These are phyloP conservation scores for Chytridium lagenaria DNA, from an alignment of 371 early-diverging fungal genomes.

Conservation along the genomic window DNA sequence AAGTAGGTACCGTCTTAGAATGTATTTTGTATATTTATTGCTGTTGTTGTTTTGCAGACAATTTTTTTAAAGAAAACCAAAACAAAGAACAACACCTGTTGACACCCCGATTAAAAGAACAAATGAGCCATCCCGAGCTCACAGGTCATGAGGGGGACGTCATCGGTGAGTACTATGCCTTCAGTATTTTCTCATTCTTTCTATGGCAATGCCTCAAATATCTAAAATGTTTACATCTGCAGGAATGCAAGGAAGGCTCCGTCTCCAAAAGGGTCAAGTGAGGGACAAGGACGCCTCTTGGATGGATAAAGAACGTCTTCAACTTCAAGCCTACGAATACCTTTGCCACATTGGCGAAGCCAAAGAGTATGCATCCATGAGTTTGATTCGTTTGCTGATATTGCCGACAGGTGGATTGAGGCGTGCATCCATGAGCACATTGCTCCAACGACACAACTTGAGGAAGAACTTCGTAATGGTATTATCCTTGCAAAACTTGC, in stretches of 20 bases:
- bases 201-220: background rate
- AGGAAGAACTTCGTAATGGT: constrained; percentile 94
- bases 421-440: constrained; percentile 85
- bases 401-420: constrained; percentile 86
- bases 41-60: too few relatives aligned
- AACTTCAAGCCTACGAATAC: constrained; percentile 97
- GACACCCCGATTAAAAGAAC: too few relatives aligned
- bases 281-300: constrained; percentile 59
- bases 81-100: background rate
- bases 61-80: too few relatives aligned
- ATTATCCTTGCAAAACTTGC: constrained; percentile 94
- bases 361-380: constrained; percentile 77
- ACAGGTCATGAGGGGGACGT: background rate
- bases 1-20: too few relatives aligned
- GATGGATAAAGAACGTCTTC: constrained; percentile 95
- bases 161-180: background rate
- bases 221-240: too few relatives aligned
- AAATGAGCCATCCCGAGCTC: background rate
- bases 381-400: background rate
- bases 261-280: constrained; percentile 37
- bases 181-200: background rate
- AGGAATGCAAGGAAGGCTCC: constrained; percentile 37
- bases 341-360: constrained; percentile 99
- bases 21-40: too few relatives aligned
- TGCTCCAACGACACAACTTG: constrained; percentile 76